Evolutionary conservation across 768 basidiomycete genomes (phyloP).

Genomic region (Kwoniella newhampshirensis): DNA sequence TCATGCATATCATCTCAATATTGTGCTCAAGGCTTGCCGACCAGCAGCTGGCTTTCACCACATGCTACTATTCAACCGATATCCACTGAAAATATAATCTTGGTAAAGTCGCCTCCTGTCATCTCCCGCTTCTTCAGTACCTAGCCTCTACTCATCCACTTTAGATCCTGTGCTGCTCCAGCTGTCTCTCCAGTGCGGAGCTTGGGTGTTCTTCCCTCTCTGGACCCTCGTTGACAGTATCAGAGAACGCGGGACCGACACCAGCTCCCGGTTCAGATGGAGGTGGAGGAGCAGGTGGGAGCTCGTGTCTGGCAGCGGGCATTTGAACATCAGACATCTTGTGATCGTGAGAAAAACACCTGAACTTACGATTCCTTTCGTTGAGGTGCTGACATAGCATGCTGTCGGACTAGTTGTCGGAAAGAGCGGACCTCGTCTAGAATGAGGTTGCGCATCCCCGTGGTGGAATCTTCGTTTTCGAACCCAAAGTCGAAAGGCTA

Average conservation of each 20-base stretch:
- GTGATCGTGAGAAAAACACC: neutral
- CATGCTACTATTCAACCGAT: too few relatives aligned
- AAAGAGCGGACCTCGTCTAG: constrained; percentile 82
- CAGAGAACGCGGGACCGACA: constrained; percentile 37
- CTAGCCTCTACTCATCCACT: too few relatives aligned
- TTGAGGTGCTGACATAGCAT: constrained; percentile 62
- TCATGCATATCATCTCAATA: too few relatives aligned
- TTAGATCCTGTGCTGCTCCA: constrained; percentile 23
- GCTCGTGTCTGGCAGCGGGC: constrained; percentile 27
- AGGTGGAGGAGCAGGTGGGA: constrained; percentile 39
- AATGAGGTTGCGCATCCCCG: constrained; percentile 95
- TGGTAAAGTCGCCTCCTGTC: too few relatives aligned
- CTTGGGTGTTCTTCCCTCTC: constrained; percentile 51
- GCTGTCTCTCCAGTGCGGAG: constrained; percentile 47
- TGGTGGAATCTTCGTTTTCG: constrained; percentile 92
- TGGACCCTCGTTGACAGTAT: constrained; percentile 25
- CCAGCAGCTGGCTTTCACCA: too few relatives aligned
- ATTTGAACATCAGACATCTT: neutral
- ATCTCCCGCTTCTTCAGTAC: too few relatives aligned
- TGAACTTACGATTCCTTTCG: constrained; percentile 40
- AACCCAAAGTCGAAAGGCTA: constrained; percentile 91
- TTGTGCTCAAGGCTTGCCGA: too few relatives aligned
- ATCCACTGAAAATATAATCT: too few relatives aligned
- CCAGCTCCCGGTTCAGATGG: constrained; percentile 40
- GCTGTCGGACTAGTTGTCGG: constrained; percentile 83